Evolutionary conservation across 192 early-diverging fungal species (phyloP).

Genomic region (Tieghemiomyces parasiticus): DNA sequence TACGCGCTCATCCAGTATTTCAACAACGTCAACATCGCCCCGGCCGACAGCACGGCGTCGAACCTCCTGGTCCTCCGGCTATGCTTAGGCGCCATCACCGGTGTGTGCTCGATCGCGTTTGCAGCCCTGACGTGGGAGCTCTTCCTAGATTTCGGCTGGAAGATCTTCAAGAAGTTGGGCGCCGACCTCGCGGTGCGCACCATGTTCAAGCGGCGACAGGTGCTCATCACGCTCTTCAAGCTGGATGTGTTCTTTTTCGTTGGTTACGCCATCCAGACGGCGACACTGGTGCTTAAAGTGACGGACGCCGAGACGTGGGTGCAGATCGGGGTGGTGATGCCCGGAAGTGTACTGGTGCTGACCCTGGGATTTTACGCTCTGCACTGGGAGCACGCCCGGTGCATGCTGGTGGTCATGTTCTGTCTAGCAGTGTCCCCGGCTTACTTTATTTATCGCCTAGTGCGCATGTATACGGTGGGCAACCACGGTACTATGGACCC

Average conservation of each 20-base stretch:
- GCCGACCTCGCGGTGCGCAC: slow-evolving; percentile 60
- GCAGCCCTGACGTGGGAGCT: slow-evolving; percentile 26
- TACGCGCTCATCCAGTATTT: slow-evolving; percentile 37
- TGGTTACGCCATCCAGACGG: slow-evolving; percentile 60
- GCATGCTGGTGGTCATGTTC: slow-evolving; percentile 31
- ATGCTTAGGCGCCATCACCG: slow-evolving; percentile 23
- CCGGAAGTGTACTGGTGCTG: slow-evolving; percentile 31
- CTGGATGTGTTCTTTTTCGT: slow-evolving; percentile 70
- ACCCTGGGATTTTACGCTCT: slow-evolving; percentile 32
- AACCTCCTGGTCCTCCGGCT: slow-evolving; percentile 10
- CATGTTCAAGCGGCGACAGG: slow-evolving; percentile 60
- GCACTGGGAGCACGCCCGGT: slow-evolving; percentile 23
- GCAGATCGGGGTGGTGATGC: slow-evolving; percentile 36
- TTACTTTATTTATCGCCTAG: slow-evolving; percentile 36
- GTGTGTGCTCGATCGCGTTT: slow-evolving; percentile 18
- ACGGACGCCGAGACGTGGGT: slow-evolving; percentile 35
- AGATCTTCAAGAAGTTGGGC: slow-evolving; percentile 70
- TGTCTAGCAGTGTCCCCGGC: slow-evolving; percentile 25
- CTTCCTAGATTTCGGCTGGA: slow-evolving; percentile 74
- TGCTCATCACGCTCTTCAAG: slow-evolving; percentile 67
- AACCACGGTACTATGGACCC: slow-evolving; percentile 19
- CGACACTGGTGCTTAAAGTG: slow-evolving; percentile 39
- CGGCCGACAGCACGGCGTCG: background rate
- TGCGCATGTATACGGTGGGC: slow-evolving; percentile 26
- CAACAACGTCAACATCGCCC: background rate